Base-by-base conservation (phyloP, 352 stramenopile species). In the Globisporangium polare region DNA sequence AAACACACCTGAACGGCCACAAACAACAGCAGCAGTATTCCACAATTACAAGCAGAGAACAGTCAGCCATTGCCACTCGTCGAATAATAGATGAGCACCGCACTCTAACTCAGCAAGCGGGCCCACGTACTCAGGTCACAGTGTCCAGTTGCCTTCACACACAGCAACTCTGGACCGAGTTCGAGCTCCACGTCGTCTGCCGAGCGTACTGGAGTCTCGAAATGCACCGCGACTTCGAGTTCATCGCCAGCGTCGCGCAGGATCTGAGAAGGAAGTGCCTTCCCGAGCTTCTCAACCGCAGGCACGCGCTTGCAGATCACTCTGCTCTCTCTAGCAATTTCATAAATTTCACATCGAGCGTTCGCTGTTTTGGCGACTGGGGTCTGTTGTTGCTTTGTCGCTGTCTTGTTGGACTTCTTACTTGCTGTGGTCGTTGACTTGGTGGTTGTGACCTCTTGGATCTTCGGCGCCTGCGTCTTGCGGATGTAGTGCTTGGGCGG, bases 401-500 rank as follows among this genome's bases (percentile, higher is more conserved):
- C n/a, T 20, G 47, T 55, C 13, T 20, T 20, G 20, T 41, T 62
- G 8, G 58, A 69, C 12, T 65, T 75, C 33, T 39, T 39, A 3
- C 15, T 12, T 17, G 33, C 33, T 4, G 53, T 54, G 35, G 57
- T 43, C 46, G 55, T 24, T 5, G 57, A 33, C 3, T 51, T 54
- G 12, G 50, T 54, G 12, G 52, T 37, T 1, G 49, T 45, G 26
- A 94, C 78, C 71, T 92, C 85, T 68, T 94, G 73, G 43, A 94
- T 94, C 26, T 78, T 80, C 50, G 85, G 85, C 33, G 72, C 60
- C 50, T 90, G 77, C 5, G 63, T 67, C 64, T 92, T 92, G 15
- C 85, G 73, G 53, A 94, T 92, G 64, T 91, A 92, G 65, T 94
- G 85, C 50, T 86, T 86, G 12, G 76, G 75, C 0, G 84, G 84